Percentiles rank a stretch among this genome's conserved stretches.
Conservation (phyloP, 1,139 yeast species). For the Debaryomyces nepalensis region DNA sequence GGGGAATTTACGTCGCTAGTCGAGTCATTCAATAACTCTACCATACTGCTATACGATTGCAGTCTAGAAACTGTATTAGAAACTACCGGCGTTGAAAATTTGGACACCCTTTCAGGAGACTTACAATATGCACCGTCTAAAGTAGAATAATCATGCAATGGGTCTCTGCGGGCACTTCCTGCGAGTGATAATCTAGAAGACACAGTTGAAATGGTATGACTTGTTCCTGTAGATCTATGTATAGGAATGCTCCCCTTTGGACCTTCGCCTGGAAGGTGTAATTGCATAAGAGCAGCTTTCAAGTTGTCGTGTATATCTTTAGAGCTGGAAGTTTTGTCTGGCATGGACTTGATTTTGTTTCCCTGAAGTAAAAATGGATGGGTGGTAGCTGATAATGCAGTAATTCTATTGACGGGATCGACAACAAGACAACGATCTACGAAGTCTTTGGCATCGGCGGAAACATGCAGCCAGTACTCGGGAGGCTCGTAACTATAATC, state of each 20-base stretch:
- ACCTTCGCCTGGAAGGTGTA: background rate
- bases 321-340: background rate
- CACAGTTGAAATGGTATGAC: conserved; percentile 7
- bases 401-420: conserved; percentile 51
- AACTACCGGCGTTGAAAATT: conserved; percentile 31
- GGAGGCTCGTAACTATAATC: conserved; percentile 66
- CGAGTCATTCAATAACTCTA: conserved; percentile 11
- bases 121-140: conserved; percentile 36
- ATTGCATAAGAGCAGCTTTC: conserved; percentile 2
- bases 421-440: conserved; percentile 56
- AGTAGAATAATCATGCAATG: conserved; percentile 22
- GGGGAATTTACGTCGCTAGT: background rate
- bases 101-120: conserved; percentile 36
- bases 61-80: conserved; percentile 21
- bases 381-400: conserved; percentile 48
- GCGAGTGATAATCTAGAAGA: conserved; percentile 12
- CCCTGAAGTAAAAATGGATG: conserved; percentile 51
- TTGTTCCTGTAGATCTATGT: conserved; percentile 2
- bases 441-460: conserved; percentile 61
- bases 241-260: background rate
- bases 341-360: too few relatives aligned
- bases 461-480: conserved; percentile 62
- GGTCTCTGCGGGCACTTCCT: conserved; percentile 7
- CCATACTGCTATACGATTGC: conserved; percentile 16
- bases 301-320: background rate